Conservation (phyloP, 805 yeast species). For the Candida fluviatilis region DNA sequence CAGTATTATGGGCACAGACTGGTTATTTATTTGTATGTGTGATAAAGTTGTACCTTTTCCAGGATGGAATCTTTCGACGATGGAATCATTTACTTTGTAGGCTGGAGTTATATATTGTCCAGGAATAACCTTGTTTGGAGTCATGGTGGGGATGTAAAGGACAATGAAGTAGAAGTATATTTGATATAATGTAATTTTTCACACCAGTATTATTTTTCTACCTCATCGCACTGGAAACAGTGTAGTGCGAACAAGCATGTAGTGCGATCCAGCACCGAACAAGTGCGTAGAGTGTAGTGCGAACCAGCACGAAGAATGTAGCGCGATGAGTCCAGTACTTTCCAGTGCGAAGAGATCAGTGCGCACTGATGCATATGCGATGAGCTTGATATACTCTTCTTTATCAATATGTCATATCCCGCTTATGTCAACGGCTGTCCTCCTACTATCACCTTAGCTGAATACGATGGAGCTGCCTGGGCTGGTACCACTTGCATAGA, state of each 20-base stretch:
- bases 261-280: too few relatives aligned
- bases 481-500: constrained; percentile 49
- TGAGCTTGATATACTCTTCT: too few relatives aligned
- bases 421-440: constrained; percentile 41
- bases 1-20: constrained; percentile 40
- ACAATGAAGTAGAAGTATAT: too few relatives aligned
- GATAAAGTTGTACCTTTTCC: constrained; percentile 64
- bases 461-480: constrained; percentile 53
- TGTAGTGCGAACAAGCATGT: too few relatives aligned
- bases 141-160: neutral
- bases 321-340: too few relatives aligned
- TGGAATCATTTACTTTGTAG: constrained; percentile 26
- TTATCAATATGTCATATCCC: constrained; percentile 30
- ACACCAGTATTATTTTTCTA: neutral
- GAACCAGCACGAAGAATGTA: too few relatives aligned
- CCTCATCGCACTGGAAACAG: neutral
- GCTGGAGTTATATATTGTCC: constrained; percentile 75
- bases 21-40: constrained; percentile 34
- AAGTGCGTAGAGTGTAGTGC: too few relatives aligned
- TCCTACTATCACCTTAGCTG: constrained; percentile 40
- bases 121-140: constrained; percentile 48
- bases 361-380: too few relatives aligned
- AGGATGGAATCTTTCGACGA: constrained; percentile 44
- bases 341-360: too few relatives aligned
- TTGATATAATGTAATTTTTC: neutral